A percentile compares a stretch with the other conserved stretches of the same genome.
Conservation (phyloP, 495 filamentous ascomycete genomes). For the Trichoderma virens region DNA sequence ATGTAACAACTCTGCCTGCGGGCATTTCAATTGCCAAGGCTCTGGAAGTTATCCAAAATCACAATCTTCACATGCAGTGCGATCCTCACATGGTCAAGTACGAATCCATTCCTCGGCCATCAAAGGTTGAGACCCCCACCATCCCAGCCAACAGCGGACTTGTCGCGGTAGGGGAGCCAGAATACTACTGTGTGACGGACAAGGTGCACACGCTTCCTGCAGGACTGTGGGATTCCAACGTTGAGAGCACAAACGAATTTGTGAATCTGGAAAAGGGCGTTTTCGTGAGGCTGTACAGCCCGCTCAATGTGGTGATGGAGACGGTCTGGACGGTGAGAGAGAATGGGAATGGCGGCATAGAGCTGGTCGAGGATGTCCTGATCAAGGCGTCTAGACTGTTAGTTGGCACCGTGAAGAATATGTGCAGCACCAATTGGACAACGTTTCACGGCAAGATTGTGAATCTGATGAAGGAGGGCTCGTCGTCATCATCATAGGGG, state of each 20-base stretch:
- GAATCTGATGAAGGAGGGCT: conserved; percentile 22
- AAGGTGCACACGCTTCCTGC: conserved; percentile 32
- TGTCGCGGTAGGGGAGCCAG: conserved; percentile 7
- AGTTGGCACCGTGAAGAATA: conserved; percentile 31
- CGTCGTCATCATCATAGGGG: neutral
- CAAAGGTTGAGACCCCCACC: conserved; percentile 12
- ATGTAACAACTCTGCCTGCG: conserved; percentile 51
- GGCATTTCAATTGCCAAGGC: conserved; percentile 48
- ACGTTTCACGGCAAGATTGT: conserved; percentile 36
- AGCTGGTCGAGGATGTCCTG: conserved; percentile 32
- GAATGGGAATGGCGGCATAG: conserved; percentile 14
- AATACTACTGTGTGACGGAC: conserved; percentile 25
- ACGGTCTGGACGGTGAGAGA: conserved; percentile 33
- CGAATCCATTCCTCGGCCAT: conserved; percentile 18
- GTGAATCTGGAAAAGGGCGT: conserved; percentile 30
- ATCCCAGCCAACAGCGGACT: conserved; percentile 18
- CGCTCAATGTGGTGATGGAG: conserved; percentile 39
- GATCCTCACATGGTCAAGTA: conserved; percentile 36
- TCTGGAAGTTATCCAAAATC: conserved; percentile 56
- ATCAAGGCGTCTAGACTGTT: conserved; percentile 36
- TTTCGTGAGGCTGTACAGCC: conserved; percentile 38
- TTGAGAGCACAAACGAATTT: conserved; percentile 40
- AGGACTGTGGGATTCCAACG: conserved; percentile 37
- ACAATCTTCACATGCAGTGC: conserved; percentile 35
- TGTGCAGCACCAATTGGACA: conserved; percentile 35